Base-by-base conservation (phyloP, 129 eudicot species). In the Flaveria trinervia region DNA sequence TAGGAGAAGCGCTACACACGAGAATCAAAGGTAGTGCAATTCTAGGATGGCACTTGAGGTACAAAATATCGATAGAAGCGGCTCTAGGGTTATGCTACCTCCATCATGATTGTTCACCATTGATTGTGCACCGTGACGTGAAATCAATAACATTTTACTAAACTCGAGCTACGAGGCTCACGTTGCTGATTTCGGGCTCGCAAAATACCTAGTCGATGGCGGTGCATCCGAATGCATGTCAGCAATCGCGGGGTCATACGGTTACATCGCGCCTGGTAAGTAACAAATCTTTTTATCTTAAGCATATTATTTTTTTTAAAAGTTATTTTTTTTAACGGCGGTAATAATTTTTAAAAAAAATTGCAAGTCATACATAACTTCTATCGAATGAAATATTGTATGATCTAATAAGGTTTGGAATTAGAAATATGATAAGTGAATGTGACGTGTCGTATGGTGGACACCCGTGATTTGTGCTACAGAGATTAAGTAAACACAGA, bases 241-340 rank as follows among this genome's bases (percentile, higher is more conserved):
- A 1, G 97, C 94, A 0, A 85, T 94, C 66, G 97, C 97, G 4
- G 99, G 99, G 3, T 94, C 99, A 9, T 94, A 94, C 66, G 99
- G 99, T 36, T 94, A 94, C 85, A 94, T 94, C 66, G 99, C 99
- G 73, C 99, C 99, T 30, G 98, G 98, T 93, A 93, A 43, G 84
- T 54, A 5, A 78, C 44, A 77, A 26, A 52, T 22, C 41, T 54
- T 59, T 73, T 8, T 45, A 13, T 11, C 5, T 64, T 17, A 18
- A 17, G 23, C 16, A 70, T 14, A 23, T 12, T 13, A 12, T 70
- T 44, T 45, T 45, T 7, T 18, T 2, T 0, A 18, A 60, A 11
- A 36, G 7, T 5, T 36, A 5, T 5, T 0, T 3, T 36, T 36
- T 36, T 36, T 36, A 36, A 36, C 7, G 41, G 41, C 41, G 0